Evolutionary conservation across 2,329 filamentous ascomycete species (phyloP), one percentile per base, ranked within the genome.

Genomic region (Penicillium sp.): DNA sequence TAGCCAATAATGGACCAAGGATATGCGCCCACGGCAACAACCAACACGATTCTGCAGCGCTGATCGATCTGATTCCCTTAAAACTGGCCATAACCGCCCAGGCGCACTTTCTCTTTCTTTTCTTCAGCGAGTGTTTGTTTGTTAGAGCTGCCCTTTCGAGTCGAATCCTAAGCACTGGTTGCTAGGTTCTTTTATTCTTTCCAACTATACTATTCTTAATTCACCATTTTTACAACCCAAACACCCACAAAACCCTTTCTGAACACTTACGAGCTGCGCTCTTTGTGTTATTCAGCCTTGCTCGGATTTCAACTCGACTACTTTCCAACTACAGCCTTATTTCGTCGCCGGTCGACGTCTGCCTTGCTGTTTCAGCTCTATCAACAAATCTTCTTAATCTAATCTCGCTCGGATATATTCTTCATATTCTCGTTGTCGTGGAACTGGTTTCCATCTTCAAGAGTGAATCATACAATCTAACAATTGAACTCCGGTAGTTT

Each of bases 121-220:
- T 83, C 84, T 79, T 79, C 79, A 86, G 85, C 85, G 88, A 88
- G 85, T 77, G 60, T 65, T 62, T 65, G 65, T 68, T 68, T 66
- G 65, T 70, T 63, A 58, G 69, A 72, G 69, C 69, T 74, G 72
- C 67, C 66, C 68, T 79, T 77, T 77, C 79, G 74, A 61, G 62
- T 66, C 58, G 58, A 65, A 69, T 64, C 65, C 68, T 65, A 64
- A 68, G 70, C 69, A 73, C 70, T 73, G 70, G 70, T 63, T 73
- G 70, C 65, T 64, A 60, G 61, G 59, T 63, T 65, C 78, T 82
- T 80, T 77, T 74, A 69, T 68, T 68, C 18, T 66, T 52, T 50
- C 21, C 42, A 39, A 45, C 33, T 54, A 51, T 53, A 42, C 51
- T 54, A 57, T 66, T 71, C 70, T 70, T 61, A 61, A 60, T 63